Conservation (phyloP, 1,284 basidiomycete species). For the Fomitiporia mediterranea region DNA sequence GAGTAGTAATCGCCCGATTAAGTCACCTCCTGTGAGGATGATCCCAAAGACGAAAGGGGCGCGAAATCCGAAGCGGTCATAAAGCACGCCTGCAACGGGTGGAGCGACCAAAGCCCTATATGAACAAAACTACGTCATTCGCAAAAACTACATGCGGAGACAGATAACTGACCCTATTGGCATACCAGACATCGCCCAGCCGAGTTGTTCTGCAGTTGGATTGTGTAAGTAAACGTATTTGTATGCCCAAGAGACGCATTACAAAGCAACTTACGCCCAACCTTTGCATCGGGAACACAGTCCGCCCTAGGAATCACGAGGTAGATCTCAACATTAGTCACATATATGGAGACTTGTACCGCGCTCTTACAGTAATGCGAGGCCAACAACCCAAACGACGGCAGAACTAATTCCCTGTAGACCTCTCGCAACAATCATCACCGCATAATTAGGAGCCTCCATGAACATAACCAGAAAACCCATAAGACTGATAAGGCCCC, state of each 20-base stretch:
- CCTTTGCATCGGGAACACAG: slow-evolving; percentile 49
- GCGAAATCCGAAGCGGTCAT: slow-evolving; percentile 62
- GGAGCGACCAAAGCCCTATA: slow-evolving; percentile 58
- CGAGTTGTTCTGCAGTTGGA: slow-evolving; percentile 53
- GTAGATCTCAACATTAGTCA: slow-evolving; percentile 8
- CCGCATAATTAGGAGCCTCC: slow-evolving; percentile 64
- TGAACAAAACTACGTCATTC: slow-evolving; percentile 20
- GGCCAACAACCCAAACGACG: slow-evolving; percentile 71
- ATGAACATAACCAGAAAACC: slow-evolving; percentile 69
- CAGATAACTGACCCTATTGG: slow-evolving; percentile 50
- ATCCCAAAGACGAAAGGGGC: slow-evolving; percentile 74
- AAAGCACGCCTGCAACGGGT: slow-evolving; percentile 67
- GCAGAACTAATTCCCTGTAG: slow-evolving; percentile 71
- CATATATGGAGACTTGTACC: slow-evolving; percentile 4
- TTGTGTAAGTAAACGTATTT: background rate
- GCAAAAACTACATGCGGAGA: slow-evolving; percentile 19
- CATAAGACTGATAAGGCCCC: slow-evolving; percentile 52
- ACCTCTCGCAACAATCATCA: slow-evolving; percentile 69
- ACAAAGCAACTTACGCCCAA: slow-evolving; percentile 51
- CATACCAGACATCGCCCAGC: slow-evolving; percentile 66
- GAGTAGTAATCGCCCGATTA: slow-evolving; percentile 56
- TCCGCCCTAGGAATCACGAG: slow-evolving; percentile 50
- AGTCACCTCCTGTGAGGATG: slow-evolving; percentile 53
- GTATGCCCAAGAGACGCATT: too few species aligned
- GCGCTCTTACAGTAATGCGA: slow-evolving; percentile 61